Base-by-base conservation (phyloP, 1,284 basidiomycete genomes). In the Cutaneotrichosporon sp. region DNA sequence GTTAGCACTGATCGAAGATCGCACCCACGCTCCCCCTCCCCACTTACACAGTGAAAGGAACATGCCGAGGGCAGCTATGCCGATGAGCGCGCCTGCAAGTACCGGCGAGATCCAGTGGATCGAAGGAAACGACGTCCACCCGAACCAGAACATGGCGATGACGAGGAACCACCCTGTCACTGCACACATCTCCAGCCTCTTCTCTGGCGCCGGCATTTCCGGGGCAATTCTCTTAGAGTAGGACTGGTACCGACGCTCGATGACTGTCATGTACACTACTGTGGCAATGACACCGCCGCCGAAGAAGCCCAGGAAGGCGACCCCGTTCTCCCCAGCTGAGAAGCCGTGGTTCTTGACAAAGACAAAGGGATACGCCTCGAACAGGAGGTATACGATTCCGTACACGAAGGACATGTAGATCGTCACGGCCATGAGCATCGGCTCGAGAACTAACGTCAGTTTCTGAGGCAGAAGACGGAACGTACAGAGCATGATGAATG, bases 391-490 rank as follows among this genome's bases (percentile, higher is more conserved):
- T 4, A 73, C 65, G 24, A 71, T 52, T 47, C 69, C 72, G 55
- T 74, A 75, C 10, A 75, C 67, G 54, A 74, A 76, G 6, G 67
- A 65, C 69, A 88, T 79, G 73, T 88, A 90, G 8, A 83, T 35
- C 0, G 86, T 88, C 37, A 86, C 74, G 10, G 82, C 80, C 9
- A 86, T 71, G 8, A 91, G 74, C 82, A 90, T 88, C 0, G 88
- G 88, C 67, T 91, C 89, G n/a, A 75, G 74, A 53, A 82, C 61
- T 35, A 17, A 8, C 8, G 31, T 34, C n/a, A 25, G 20, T 7
- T 26, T n/a, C 4, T 4, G 4, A 4, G 24, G 7, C 14, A 25
- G 26, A 3, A 9, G 16, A 14, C 17, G 17, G 11, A 9, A 24
- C 44, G 5, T 26, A 46, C 44, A 17, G 29, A 90, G 78, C 57